These are phyloP conservation scores for Colletotrichum paranaense DNA, from an alignment of 2,329 filamentous ascomycete species.

Conservation along the genomic window DNA sequence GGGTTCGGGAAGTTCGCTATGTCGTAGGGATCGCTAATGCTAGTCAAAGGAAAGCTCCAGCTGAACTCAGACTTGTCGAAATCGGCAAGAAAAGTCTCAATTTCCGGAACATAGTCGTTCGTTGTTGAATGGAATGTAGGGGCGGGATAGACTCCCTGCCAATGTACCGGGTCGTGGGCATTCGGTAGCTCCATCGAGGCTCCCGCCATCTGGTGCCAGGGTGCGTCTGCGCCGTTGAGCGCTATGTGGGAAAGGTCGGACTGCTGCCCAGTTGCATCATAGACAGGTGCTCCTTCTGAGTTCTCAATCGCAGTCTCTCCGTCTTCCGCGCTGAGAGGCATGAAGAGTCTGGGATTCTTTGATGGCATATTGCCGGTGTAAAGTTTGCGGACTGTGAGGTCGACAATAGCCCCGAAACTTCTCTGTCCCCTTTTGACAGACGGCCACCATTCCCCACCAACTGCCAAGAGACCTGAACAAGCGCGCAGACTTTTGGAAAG, in stretches of 20 bases:
- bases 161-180: conserved; percentile 1
- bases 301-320: neutral
- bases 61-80: conserved; percentile 34
- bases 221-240: conserved; percentile 4
- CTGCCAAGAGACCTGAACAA: conserved; percentile 50
- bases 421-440: conserved; percentile 45
- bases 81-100: conserved; percentile 32
- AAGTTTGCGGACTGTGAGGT: conserved; percentile 40
- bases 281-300: neutral
- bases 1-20: conserved; percentile 3
- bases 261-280: conserved; percentile 7
- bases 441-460: conserved; percentile 54
- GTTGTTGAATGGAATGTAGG: neutral
- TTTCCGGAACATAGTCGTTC: conserved; percentile 25
- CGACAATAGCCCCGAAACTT: conserved; percentile 44
- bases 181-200: conserved; percentile 9
- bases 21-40: conserved; percentile 12
- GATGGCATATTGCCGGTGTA: conserved; percentile 28
- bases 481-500: conserved; percentile 40
- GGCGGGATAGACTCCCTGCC: conserved; percentile 20
- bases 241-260: neutral
- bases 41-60: conserved; percentile 32
- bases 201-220: conserved; percentile 17
- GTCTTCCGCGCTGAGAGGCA: conserved; percentile 2
- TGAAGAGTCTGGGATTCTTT: conserved; percentile 20